A percentile compares a stretch with the other conserved stretches of the same genome.
Conservation (phyloP, 805 yeast species). For the Teunomyces panamensis region DNA sequence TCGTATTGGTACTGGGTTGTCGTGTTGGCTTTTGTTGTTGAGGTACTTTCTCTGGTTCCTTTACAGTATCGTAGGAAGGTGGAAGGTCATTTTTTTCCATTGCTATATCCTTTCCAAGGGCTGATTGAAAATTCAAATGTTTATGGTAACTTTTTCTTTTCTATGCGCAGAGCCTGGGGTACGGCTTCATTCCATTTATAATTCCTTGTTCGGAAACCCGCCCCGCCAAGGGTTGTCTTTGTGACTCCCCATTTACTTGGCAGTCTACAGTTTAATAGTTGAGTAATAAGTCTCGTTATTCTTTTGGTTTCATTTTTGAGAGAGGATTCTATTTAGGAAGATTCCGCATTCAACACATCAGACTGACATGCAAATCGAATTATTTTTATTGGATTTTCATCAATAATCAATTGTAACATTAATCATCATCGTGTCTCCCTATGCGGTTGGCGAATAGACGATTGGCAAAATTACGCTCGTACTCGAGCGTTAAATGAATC, state of each 20-base stretch:
- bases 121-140: not conserved
- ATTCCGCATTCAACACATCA: conserved; percentile 17
- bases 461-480: conserved; percentile 1
- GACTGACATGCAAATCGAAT: conserved; percentile 45
- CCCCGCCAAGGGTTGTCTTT: not conserved
- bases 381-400: conserved; percentile 24
- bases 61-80: conserved; percentile 5
- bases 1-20: not conserved
- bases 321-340: not conserved
- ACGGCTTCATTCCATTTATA: not conserved
- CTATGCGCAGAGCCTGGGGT: conserved; percentile 3
- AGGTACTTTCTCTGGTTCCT: not conserved
- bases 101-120: not conserved
- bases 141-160: not conserved
- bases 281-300: not conserved
- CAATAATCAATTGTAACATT: conserved; percentile 6
- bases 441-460: conserved; percentile 5
- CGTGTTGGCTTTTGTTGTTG: not conserved
- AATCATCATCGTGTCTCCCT: conserved; percentile 16
- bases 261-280: not conserved
- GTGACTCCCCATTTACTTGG: not conserved
- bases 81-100: conserved; percentile 1
- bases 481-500: not conserved
- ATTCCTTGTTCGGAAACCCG: not conserved
- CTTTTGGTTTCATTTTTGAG: too few relatives aligned